Percentiles rank a stretch among this genome's conserved stretches.
These are phyloP conservation scores for Cytospora piceicola DNA, from an alignment of 2,329 filamentous ascomycete species.

Conservation along the genomic window DNA sequence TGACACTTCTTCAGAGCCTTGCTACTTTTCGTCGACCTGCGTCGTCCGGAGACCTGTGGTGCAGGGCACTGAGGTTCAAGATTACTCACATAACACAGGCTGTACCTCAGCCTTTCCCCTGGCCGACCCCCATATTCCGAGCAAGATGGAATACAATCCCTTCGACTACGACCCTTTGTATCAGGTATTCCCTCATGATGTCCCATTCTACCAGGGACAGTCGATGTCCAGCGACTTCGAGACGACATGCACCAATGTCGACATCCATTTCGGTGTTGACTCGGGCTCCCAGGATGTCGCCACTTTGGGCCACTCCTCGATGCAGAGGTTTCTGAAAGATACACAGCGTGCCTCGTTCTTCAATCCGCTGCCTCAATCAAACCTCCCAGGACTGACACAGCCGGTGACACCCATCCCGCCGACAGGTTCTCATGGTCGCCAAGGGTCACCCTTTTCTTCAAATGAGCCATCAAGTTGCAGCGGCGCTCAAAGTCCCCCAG, in stretches of 20 bases:
- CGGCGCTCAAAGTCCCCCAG: conserved; percentile 43
- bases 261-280: conserved; percentile 26
- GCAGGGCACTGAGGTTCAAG: neutral
- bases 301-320: conserved; percentile 34
- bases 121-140: neutral
- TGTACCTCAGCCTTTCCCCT: neutral
- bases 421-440: conserved; percentile 35
- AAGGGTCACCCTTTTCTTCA: conserved; percentile 45
- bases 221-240: conserved; percentile 10
- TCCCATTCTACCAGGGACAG: conserved; percentile 7
- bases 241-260: neutral
- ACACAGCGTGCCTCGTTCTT: conserved; percentile 37
- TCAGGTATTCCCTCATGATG: conserved; percentile 8
- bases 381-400: conserved; percentile 15
- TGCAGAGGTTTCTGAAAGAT: conserved; percentile 39
- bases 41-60: conserved; percentile 6
- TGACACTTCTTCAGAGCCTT: conserved; percentile 13
- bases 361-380: conserved; percentile 31
- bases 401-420: conserved; percentile 30
- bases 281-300: conserved; percentile 33
- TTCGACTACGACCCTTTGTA: conserved; percentile 13
- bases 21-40: conserved; percentile 7
- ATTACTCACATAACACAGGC: conserved; percentile 4
- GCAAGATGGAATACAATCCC: conserved; percentile 20
- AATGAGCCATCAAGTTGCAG: conserved; percentile 44